Evolutionary conservation across 2,329 filamentous ascomycete genomes (phyloP), one percentile per base, ranked within the genome.

Genomic region (Ilyonectria robusta): DNA sequence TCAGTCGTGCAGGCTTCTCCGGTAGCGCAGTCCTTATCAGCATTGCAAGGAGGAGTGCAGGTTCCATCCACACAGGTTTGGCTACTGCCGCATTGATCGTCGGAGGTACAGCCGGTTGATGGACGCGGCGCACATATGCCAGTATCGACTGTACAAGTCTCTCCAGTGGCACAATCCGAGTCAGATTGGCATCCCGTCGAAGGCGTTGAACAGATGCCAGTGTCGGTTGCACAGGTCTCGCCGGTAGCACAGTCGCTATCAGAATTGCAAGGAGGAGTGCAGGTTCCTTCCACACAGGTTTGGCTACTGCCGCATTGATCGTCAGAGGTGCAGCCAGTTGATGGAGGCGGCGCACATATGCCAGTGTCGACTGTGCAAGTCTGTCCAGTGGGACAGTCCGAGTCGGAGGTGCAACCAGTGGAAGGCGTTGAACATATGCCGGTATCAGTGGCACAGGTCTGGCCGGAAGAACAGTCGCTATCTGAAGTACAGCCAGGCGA

Each of bases 271-370:
- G 37, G n/a, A 7, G 37, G 37, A 33, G 31, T 33, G 31, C 31
- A 33, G 5, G 4, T 48, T 19, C 62, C 57, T 7, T 19, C 31
- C 19, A 23, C 40, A 31, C 37, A 42, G 4, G 11, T 50, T 21
- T n/a, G 23, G n/a, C 40, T 35, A 15, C 29, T 57, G n/a, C 37
- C 51, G 13, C 62, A 65, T 26, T 60, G 37, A 42, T 5, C 13
- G 37, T 15, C n/a, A 8, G 13, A 17, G 17, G 37, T 42, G 6
- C 37, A 42, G 37, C 37, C 37, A 23, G 23, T 23, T 23, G 23
- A 23, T 23, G 23, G 3, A 23, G 23, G 3, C 23, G 23, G 23
- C 23, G 3, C 23, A 10, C 47, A 50, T 7, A 17, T 40, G 6
- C 37, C 37, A 4, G 37, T 26, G 26, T 26, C 26, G 6, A 6